phyloP scores from a whole-genome alignment of 148 eudicot genomes.

The Rhododendron molle region DNA sequence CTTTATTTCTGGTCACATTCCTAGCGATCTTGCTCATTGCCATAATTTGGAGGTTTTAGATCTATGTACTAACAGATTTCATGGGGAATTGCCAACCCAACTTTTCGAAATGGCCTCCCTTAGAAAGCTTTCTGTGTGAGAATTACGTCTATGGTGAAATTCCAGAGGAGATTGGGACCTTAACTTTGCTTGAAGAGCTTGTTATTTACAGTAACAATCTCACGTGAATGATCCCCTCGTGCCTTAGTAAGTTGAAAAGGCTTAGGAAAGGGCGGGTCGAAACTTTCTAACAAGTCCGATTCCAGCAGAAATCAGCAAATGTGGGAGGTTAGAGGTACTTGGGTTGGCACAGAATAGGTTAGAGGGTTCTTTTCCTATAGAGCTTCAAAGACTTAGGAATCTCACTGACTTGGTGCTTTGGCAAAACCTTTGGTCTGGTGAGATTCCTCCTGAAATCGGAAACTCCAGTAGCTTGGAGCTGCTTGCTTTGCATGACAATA shows the following conservation, averaged over 20 bases:
- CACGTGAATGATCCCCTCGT: constrained; percentile 39
- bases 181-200: constrained; percentile 39
- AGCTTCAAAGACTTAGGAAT: constrained; percentile 38
- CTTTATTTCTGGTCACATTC: constrained; percentile 52
- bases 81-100: constrained; percentile 30
- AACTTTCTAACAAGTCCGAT: constrained; percentile 40
- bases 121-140: constrained; percentile 43
- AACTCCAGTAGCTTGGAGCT: constrained; percentile 41
- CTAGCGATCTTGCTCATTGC: constrained; percentile 32
- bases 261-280: constrained; percentile 42
- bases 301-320: constrained; percentile 33
- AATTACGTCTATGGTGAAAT: constrained; percentile 42
- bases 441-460: constrained; percentile 42
- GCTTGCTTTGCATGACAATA: constrained; percentile 24
- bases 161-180: constrained; percentile 37
- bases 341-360: constrained; percentile 45
- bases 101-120: constrained; percentile 35
- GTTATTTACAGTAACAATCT: constrained; percentile 49
- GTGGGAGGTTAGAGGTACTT: constrained; percentile 37
- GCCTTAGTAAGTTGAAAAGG: constrained; percentile 28
- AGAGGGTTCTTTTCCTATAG: constrained; percentile 37
- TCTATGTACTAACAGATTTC: constrained; percentile 51
- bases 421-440: constrained; percentile 42
- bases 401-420: constrained; percentile 42
- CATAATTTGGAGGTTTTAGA: constrained; percentile 36